These are phyloP conservation scores for Leccinum subtestaceum DNA, from an alignment of 768 basidiomycete genomes.

Conservation along the genomic window DNA sequence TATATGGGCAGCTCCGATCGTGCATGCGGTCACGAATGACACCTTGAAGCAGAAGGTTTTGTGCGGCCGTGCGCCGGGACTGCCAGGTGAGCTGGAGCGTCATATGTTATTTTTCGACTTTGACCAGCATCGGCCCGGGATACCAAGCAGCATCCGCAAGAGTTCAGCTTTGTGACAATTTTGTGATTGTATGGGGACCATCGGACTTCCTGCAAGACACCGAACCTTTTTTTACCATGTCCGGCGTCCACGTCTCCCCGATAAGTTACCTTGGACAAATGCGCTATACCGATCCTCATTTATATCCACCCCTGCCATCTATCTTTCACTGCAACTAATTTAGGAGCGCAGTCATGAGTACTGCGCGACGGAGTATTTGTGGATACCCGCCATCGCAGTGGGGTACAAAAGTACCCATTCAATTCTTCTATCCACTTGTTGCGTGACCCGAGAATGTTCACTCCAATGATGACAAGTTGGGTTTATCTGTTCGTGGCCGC, in stretches of 20 bases:
- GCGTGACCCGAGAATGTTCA: slow-evolving; percentile 8
- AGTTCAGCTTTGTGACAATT: neutral
- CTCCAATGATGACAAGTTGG: neutral
- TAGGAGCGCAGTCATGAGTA: neutral
- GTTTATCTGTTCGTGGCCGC: slow-evolving; percentile 7
- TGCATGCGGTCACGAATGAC: no score
- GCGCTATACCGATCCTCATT: neutral
- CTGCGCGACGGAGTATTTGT: slow-evolving; percentile 11
- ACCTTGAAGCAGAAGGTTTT: no score
- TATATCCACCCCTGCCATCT: neutral
- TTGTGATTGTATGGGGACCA: neutral
- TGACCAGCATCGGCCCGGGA: neutral
- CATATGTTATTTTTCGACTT: neutral
- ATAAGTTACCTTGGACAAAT: neutral
- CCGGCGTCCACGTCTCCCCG: neutral
- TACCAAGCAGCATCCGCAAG: neutral
- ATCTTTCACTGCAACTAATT: neutral
- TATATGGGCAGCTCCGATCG: no score
- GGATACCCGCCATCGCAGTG: neutral
- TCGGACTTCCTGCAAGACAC: slow-evolving; percentile 4
- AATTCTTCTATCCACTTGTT: neutral
- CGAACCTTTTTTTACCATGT: neutral
- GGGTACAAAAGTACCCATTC: neutral
- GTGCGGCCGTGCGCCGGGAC: neutral
- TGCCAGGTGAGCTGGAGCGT: neutral